Percentiles rank a stretch among this genome's conserved stretches.
Conservation (phyloP, 208 protist genomes). For the Zelonia costaricensis region DNA sequence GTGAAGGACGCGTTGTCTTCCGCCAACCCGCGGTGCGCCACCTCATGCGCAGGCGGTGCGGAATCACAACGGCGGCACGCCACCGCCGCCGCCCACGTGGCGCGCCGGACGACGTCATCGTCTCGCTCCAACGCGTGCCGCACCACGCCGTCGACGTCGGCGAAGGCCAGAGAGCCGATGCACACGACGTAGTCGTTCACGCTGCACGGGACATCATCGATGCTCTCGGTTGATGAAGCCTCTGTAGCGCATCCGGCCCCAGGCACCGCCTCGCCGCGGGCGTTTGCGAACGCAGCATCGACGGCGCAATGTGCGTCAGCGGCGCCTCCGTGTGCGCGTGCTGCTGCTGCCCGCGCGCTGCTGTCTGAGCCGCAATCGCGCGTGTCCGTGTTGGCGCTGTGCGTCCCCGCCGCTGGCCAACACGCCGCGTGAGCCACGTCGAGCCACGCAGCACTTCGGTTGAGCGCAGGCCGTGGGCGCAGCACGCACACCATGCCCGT, state of each 20-base stretch:
- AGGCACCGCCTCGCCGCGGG: too few species aligned
- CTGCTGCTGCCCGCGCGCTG: too few species aligned
- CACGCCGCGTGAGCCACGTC: too few species aligned
- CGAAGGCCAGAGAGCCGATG: conserved; percentile 44
- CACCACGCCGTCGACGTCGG: conserved; percentile 32
- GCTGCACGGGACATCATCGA: too few species aligned
- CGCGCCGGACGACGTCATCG: conserved; percentile 7
- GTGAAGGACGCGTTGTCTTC: neutral
- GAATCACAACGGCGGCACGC: conserved; percentile 1
- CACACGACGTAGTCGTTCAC: conserved; percentile 67
- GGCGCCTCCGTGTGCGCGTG: too few species aligned
- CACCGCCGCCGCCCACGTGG: conserved; percentile 16
- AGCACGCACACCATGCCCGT: conserved; percentile 23
- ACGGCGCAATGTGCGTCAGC: too few species aligned
- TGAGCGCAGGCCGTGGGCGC: neutral
- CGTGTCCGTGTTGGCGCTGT: too few species aligned
- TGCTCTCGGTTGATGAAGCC: too few species aligned
- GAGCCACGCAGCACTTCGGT: conserved; percentile 1
- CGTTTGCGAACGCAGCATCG: too few species aligned
- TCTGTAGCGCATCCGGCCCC: too few species aligned
- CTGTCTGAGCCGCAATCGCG: too few species aligned
- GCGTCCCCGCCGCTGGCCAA: too few species aligned
- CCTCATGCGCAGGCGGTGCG: neutral
- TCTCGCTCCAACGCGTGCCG: conserved; percentile 9
- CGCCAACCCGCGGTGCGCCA: neutral